Percentiles rank a stretch among this genome's conserved stretches.
phyloP scores from a whole-genome alignment of 345 rosid genomes.

The Boechera divaricarpa region DNA sequence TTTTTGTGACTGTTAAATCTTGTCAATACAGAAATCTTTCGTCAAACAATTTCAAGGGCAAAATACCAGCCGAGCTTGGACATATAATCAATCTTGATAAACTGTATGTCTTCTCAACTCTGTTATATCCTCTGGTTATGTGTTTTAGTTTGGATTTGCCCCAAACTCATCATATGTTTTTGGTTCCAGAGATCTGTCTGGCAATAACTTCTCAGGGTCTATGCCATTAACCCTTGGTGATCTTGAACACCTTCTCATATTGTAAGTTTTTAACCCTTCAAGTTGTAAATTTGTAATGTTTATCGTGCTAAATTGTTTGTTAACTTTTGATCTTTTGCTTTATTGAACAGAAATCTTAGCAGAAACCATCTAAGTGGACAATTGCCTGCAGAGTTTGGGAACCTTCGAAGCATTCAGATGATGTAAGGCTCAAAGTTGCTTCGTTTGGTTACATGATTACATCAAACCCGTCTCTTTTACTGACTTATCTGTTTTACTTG shows the following conservation, averaged over 20 bases:
- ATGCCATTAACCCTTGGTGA: conserved; percentile 81
- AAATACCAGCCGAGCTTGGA: conserved; percentile 78
- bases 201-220: conserved; percentile 75
- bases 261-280: conserved; percentile 54
- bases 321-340: neutral
- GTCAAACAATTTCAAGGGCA: conserved; percentile 71
- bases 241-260: conserved; percentile 87
- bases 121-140: neutral
- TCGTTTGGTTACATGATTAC: neutral
- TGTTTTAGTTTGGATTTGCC: neutral
- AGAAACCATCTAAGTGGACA: conserved; percentile 65
- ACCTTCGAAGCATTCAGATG: conserved; percentile 76
- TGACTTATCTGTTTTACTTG: neutral
- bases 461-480: neutral
- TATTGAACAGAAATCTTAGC: conserved; percentile 65
- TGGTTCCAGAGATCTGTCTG: conserved; percentile 76
- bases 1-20: neutral
- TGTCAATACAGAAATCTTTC: conserved; percentile 71
- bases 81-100: conserved; percentile 87
- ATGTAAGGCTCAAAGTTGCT: conserved; percentile 50
- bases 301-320: neutral
- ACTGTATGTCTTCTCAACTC: conserved; percentile 54
- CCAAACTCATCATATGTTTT: neutral
- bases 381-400: conserved; percentile 81
- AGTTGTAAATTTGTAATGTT: neutral